Conservation (phyloP, 345 rosid species). For the Punica granatum region DNA sequence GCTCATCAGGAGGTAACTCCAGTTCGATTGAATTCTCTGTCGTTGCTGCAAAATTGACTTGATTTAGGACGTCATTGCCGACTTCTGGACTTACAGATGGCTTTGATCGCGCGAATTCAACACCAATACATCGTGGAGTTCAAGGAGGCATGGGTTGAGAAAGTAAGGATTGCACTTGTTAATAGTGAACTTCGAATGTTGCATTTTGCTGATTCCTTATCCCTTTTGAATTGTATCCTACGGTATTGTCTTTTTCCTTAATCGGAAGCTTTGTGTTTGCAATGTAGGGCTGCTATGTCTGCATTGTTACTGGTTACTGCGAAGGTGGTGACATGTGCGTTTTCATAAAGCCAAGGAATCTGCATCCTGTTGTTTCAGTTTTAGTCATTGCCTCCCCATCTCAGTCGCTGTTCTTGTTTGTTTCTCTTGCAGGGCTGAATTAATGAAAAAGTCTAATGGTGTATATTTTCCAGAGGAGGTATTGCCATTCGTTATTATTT, state of each 20-base stretch:
- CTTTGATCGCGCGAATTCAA: constrained; percentile 78
- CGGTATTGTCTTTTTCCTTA: constrained; percentile 13
- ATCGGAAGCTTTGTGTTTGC: constrained; percentile 8
- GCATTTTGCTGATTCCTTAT: neutral
- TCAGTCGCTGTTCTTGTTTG: neutral
- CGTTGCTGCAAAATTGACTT: neutral
- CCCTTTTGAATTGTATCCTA: neutral
- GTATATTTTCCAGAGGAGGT: constrained; percentile 92
- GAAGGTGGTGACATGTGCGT: constrained; percentile 99
- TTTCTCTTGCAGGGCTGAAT: constrained; percentile 58
- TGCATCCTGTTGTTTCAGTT: neutral
- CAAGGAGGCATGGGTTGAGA: constrained; percentile 99
- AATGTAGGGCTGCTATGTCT: constrained; percentile 92
- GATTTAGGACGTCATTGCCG: neutral
- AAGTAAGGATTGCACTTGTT: constrained; percentile 36
- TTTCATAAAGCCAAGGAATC: constrained; percentile 1
- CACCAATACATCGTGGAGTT: constrained; percentile 95
- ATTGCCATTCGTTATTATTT: neutral
- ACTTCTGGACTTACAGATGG: constrained; percentile 54
- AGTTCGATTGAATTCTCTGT: neutral
- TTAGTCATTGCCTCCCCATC: neutral
- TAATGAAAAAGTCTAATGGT: constrained; percentile 92
- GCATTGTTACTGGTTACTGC: constrained; percentile 97
- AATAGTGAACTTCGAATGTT: neutral
- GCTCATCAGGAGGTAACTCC: constrained; percentile 80